Evolutionary conservation across 1,284 basidiomycete genomes (phyloP).

Genomic region (Athelia psychrophila): DNA sequence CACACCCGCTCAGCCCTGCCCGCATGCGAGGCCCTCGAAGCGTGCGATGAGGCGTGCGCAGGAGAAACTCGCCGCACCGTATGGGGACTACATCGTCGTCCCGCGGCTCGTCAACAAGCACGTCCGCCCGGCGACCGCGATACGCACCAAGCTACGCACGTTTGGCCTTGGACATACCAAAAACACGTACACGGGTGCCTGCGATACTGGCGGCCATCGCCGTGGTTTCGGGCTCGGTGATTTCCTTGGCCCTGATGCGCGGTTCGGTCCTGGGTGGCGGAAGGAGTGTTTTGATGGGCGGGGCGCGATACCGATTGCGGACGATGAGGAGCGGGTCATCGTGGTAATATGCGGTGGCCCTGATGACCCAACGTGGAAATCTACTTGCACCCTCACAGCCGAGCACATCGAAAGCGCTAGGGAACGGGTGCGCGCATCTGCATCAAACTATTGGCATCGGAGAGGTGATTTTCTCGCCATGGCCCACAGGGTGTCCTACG

Average conservation of each 20-base stretch:
- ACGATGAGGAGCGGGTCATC: neutral
- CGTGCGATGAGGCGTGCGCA: neutral
- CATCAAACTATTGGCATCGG: neutral
- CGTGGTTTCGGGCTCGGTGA: neutral
- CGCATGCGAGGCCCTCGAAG: neutral
- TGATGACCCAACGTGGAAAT: neutral
- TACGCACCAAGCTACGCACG: neutral
- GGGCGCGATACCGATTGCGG: neutral
- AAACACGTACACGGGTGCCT: neutral
- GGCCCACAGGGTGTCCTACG: neutral
- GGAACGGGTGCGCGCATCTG: neutral
- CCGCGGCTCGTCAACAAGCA: neutral
- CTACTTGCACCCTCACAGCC: too few species aligned
- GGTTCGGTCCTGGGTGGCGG: neutral
- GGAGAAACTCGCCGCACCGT: neutral
- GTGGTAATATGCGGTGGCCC: neutral
- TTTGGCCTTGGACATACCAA: neutral
- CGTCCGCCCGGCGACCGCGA: neutral
- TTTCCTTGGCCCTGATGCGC: neutral
- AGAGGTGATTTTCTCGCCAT: neutral
- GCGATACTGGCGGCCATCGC: neutral
- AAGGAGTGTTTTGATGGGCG: neutral
- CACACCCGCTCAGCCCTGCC: too few species aligned
- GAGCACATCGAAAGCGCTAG: neutral
- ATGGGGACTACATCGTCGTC: neutral